Evolutionary conservation across 352 stramenopile species (phyloP).

Genomic region (Discostella stelligera): DNA sequence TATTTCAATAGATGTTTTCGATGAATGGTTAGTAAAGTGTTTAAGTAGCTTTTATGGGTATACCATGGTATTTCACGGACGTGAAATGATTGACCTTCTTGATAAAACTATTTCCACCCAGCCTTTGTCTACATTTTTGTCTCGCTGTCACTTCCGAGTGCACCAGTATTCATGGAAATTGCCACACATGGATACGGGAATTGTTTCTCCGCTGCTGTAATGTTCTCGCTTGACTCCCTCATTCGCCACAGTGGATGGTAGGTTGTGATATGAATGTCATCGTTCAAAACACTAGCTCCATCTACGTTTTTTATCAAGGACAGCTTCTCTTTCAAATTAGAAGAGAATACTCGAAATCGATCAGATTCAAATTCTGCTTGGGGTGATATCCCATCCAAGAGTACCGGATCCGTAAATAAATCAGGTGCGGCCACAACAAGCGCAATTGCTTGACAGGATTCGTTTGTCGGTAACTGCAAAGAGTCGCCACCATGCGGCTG

Average conservation of each 20-base stretch:
- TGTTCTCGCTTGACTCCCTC: not conserved
- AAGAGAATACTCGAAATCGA: conserved; percentile 24
- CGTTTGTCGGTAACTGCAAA: too few relatives aligned
- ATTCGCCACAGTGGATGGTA: conserved; percentile 31
- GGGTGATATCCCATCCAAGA: conserved; percentile 22
- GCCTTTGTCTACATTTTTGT: too few relatives aligned
- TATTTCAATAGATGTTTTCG: not conserved
- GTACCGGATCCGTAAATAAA: conserved; percentile 29
- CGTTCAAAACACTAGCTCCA: not conserved
- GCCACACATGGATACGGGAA: conserved; percentile 36
- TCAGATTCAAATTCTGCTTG: conserved; percentile 42
- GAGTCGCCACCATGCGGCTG: too few relatives aligned
- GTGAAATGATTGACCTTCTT: too few relatives aligned
- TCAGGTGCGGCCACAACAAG: conserved; percentile 42
- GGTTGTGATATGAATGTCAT: conserved; percentile 14
- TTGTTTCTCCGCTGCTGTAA: too few relatives aligned
- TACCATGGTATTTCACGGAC: too few relatives aligned
- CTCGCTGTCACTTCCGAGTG: too few relatives aligned
- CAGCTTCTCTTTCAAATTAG: conserved; percentile 16
- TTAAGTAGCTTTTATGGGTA: not conserved
- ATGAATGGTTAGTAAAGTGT: not conserved
- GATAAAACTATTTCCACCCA: too few relatives aligned
- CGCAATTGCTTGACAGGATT: conserved; percentile 8
- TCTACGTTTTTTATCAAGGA: conserved; percentile 9
- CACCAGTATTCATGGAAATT: too few relatives aligned